Conservation (phyloP, 768 basidiomycete species). For the Stropharia rugosoannulata region DNA sequence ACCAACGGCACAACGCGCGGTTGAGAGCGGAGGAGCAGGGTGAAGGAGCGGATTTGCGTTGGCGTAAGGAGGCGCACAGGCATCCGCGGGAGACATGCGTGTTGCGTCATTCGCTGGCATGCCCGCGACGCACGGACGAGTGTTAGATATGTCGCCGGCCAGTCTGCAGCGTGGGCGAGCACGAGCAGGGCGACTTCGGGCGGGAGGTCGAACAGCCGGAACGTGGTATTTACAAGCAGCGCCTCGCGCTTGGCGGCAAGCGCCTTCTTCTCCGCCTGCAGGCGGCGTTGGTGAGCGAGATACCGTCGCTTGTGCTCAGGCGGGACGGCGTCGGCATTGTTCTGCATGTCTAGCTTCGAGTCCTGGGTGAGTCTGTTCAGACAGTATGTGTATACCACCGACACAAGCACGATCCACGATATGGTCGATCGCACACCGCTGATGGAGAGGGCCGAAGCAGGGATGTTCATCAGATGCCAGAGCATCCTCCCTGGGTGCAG, state of each 20-base stretch:
- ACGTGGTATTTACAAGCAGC: constrained; percentile 17
- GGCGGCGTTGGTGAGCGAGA: constrained; percentile 18
- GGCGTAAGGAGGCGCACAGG: constrained; percentile 30
- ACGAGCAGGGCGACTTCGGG: constrained; percentile 30
- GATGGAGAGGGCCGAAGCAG: constrained; percentile 3
- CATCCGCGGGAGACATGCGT: constrained; percentile 33
- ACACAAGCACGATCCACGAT: constrained; percentile 22
- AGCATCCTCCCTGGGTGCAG: constrained; percentile 13
- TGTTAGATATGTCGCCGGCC: constrained; percentile 26
- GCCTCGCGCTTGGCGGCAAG: constrained; percentile 19
- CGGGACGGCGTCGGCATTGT: neutral
- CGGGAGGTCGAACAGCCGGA: constrained; percentile 30
- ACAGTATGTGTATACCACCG: constrained; percentile 22
- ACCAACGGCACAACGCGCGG: constrained; percentile 21
- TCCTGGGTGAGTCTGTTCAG: constrained; percentile 17
- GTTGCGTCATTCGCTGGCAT: constrained; percentile 27
- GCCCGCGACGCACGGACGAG: constrained; percentile 32
- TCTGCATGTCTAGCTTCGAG: neutral
- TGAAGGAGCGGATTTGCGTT: constrained; percentile 31
- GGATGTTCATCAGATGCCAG: constrained; percentile 11
- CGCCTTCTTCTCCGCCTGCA: constrained; percentile 19
- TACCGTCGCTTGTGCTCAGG: constrained; percentile 12
- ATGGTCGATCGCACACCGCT: constrained; percentile 22
- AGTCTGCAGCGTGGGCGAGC: constrained; percentile 28
- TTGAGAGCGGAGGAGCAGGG: constrained; percentile 17